Conservation (phyloP, 176 grass and related monocot species). For the Poa pratensis region DNA sequence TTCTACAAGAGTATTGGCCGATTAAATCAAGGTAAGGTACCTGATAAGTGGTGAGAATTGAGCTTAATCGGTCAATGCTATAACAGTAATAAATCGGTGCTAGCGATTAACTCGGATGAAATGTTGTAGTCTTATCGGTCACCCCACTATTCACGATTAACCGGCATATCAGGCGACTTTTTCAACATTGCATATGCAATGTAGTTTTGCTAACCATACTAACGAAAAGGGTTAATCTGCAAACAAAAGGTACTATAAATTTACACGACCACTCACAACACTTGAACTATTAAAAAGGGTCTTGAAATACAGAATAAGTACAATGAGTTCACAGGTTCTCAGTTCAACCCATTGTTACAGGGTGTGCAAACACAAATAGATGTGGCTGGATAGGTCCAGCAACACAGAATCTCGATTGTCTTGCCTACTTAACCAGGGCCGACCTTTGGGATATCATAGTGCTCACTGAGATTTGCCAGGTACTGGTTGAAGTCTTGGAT, state of each 20-base stretch:
- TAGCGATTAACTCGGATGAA: too few species aligned
- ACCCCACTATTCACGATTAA: too few species aligned
- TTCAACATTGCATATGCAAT: too few species aligned
- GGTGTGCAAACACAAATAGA: background rate
- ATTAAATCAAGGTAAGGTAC: too few species aligned
- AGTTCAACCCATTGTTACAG: conserved; percentile 10
- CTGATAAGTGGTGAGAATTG: too few species aligned
- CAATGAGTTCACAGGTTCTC: background rate
- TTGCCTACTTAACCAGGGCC: conserved; percentile 72
- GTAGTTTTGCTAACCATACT: background rate
- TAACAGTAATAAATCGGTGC: too few species aligned
- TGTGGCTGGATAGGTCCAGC: background rate
- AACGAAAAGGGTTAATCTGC: background rate
- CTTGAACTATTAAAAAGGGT: background rate
- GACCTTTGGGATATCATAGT: conserved; percentile 94
- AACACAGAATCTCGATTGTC: background rate
- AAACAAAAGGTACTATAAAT: background rate
- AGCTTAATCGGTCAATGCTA: too few species aligned
- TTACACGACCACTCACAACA: background rate
- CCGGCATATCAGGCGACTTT: too few species aligned
- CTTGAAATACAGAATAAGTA: background rate
- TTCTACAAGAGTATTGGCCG: too few species aligned
- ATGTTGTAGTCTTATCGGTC: too few species aligned
- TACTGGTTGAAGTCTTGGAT: conserved; percentile 92
- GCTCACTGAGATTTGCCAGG: conserved; percentile 90